Percentiles rank a stretch among this genome's conserved stretches.
These are phyloP conservation scores for Myriosclerotinia scirpicola DNA, from an alignment of 2,329 filamentous ascomycete species.

Conservation along the genomic window DNA sequence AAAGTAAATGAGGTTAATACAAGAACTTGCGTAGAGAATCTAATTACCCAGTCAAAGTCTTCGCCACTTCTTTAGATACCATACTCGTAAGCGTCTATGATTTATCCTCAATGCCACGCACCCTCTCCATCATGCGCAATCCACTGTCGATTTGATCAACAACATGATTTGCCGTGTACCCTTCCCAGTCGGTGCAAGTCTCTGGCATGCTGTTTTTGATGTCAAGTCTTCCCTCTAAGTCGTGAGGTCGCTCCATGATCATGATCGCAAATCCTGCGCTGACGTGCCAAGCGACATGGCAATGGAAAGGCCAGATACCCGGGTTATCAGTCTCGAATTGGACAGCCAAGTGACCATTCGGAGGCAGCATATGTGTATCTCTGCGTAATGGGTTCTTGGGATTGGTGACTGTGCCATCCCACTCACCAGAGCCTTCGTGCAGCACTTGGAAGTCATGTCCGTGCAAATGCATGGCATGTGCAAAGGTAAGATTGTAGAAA, in stretches of 20 bases:
- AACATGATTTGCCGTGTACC: conserved; percentile 49
- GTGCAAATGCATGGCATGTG: no score
- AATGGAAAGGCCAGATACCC: conserved; percentile 53
- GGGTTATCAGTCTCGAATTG: conserved; percentile 52
- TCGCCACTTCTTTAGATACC: no score
- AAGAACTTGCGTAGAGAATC: no score
- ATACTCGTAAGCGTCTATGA: no score
- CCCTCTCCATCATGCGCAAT: background rate
- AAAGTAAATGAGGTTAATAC: no score
- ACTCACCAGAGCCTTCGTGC: no score
- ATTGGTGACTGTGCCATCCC: conserved; percentile 40
- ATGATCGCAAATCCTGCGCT: conserved; percentile 43
- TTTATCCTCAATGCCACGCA: no score
- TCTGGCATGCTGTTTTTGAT: conserved; percentile 52
- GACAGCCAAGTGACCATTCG: conserved; percentile 43
- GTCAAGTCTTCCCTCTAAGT: conserved; percentile 42
- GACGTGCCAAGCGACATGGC: conserved; percentile 52
- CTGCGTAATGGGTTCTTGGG: conserved; percentile 51
- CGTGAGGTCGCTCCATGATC: conserved; percentile 37
- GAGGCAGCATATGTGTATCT: conserved; percentile 48
- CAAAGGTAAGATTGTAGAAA: no score
- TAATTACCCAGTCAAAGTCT: no score
- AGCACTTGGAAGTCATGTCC: no score
- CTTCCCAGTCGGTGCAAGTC: conserved; percentile 53
- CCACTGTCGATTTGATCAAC: conserved; percentile 55